Percentiles rank a stretch among this genome's conserved stretches.
phyloP scores from a whole-genome alignment of 2,329 filamentous ascomycete species.

The Venturia effusa region DNA sequence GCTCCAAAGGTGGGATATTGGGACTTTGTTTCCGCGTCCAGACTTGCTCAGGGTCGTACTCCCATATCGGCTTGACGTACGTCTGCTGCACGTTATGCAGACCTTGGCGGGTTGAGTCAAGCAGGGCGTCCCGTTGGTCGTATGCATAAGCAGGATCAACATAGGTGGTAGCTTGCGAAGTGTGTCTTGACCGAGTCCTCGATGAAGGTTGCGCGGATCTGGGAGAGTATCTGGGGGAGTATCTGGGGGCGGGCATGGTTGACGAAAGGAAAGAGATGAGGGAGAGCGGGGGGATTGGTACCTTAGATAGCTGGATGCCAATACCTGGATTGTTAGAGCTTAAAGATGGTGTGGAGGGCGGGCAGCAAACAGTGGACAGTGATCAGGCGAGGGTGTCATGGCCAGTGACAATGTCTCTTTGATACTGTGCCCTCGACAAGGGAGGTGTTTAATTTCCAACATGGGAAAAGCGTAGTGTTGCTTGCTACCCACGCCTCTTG shows the following conservation, averaged over 20 bases:
- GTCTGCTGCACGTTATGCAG: neutral
- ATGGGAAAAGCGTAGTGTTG: neutral
- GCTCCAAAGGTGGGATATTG: neutral
- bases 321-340: neutral
- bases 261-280: neutral
- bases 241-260: neutral
- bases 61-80: constrained; percentile 2
- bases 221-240: neutral
- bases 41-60: constrained; percentile 1
- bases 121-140: neutral
- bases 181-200: neutral
- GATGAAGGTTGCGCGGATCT: neutral
- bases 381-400: constrained; percentile 5
- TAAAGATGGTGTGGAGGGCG: constrained; percentile 1
- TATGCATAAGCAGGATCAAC: constrained; percentile 1
- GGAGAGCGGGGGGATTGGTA: neutral
- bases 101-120: neutral
- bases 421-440: neutral
- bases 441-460: neutral
- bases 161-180: constrained; percentile 3
- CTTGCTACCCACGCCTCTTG: neutral
- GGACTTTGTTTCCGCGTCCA: neutral
- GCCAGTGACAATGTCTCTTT: constrained; percentile 1
- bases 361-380: constrained; percentile 3
- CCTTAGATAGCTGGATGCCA: neutral